Conservation (phyloP, 2,329 filamentous ascomycete species). For the Ramularia endophylla region DNA sequence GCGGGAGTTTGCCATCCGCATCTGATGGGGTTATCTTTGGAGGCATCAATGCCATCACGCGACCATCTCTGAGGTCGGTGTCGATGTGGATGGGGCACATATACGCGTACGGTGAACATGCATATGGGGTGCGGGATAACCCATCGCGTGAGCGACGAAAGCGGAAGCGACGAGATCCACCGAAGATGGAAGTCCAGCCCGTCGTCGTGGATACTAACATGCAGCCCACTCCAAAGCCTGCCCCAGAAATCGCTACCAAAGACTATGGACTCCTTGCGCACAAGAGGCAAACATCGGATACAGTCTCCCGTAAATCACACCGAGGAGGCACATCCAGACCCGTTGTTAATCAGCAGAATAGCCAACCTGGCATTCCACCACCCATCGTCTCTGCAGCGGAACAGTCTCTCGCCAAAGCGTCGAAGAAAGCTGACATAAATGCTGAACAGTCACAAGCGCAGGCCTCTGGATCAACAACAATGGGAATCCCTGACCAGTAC, state of each 20-base stretch:
- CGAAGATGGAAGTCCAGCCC: background rate
- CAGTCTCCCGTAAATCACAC: background rate
- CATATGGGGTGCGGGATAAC: constrained; percentile 80
- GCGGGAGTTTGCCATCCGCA: constrained; percentile 58
- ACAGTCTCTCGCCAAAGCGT: constrained; percentile 39
- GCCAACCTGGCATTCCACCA: constrained; percentile 40
- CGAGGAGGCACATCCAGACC: too few species aligned
- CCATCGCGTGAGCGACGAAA: constrained; percentile 59
- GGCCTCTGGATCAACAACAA: constrained; percentile 27
- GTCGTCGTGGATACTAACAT: constrained; percentile 5
- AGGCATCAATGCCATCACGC: constrained; percentile 67
- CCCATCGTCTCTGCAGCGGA: constrained; percentile 43
- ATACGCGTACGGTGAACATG: constrained; percentile 73
- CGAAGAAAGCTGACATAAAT: constrained; percentile 30
- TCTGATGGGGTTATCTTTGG: constrained; percentile 84
- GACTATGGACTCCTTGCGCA: constrained; percentile 7
- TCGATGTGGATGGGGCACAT: constrained; percentile 85
- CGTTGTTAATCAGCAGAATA: too few species aligned
- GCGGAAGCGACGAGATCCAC: constrained; percentile 36
- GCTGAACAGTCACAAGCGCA: constrained; percentile 4
- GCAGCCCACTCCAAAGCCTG: constrained; percentile 4
- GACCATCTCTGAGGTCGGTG: constrained; percentile 64
- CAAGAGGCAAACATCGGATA: background rate
- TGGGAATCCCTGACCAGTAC: constrained; percentile 43
- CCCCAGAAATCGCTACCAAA: constrained; percentile 5